Conservation (phyloP, 441 rosid genomes). For the Gossypium schwendimanii region DNA sequence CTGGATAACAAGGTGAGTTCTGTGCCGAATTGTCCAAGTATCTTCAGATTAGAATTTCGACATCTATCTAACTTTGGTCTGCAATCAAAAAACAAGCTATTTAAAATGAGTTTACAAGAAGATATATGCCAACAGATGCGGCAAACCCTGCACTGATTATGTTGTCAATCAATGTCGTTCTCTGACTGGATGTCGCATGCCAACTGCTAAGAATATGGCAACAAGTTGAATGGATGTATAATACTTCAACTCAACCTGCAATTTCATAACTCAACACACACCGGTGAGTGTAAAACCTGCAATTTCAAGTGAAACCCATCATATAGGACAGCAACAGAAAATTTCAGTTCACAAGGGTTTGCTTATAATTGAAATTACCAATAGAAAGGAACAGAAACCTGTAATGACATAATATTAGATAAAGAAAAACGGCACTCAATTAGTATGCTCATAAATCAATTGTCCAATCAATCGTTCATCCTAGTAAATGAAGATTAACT, state of each 20-base stretch:
- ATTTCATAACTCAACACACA: constrained; percentile 20
- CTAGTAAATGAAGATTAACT: constrained; percentile 13
- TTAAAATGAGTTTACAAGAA: not conserved
- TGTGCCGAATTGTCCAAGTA: not conserved
- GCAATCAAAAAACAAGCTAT: not conserved
- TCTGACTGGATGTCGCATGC: not conserved
- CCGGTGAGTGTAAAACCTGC: constrained; percentile 14
- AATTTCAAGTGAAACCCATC: not conserved
- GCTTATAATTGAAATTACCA: not conserved
- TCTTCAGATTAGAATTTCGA: not conserved
- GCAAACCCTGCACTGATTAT: not conserved
- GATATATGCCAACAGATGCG: not conserved
- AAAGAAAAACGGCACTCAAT: constrained; percentile 19
- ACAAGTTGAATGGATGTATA: not conserved
- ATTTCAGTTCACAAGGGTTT: not conserved
- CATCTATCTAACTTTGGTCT: not conserved
- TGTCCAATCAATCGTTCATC: constrained; percentile 14
- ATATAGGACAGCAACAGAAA: not conserved
- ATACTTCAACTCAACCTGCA: constrained; percentile 29
- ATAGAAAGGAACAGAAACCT: not conserved
- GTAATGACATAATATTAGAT: not conserved
- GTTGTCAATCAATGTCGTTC: not conserved
- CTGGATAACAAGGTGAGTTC: not conserved
- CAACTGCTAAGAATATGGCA: not conserved
- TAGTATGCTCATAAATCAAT: constrained; percentile 8